Base-by-base conservation (phyloP, 164 flowering plant species). In the Sedum album region DNA sequence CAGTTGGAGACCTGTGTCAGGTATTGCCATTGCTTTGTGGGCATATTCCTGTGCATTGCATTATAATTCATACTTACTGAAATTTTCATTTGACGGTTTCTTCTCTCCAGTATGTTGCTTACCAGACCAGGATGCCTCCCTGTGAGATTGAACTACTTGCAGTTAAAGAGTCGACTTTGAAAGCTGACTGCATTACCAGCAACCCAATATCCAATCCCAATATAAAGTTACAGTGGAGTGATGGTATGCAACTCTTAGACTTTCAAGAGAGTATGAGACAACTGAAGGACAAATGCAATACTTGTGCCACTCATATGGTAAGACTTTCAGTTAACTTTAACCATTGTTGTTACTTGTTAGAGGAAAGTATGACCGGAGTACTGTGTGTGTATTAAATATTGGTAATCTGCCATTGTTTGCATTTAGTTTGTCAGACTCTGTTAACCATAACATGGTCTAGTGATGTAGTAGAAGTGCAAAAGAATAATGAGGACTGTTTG, bases 21-120 rank as follows among this genome's bases (percentile, higher is more conserved):
- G 98, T 93, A 69, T 71, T 68, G 26, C 41, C n/a, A 42, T 77
- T 66, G 65, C 55, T 49, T 15, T 33, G 53, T 26, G 33, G 62
- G 31, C 33, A 17, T 28, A 57, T 57, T 57, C 62, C 17, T 57
- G 35, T 20, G 5, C 13, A 26, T 13, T 57, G 31, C 30, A 15
- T 53, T 13, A 9, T n/a, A 9, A n/a, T n/a, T n/a, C n/a, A n/a
- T n/a, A n/a, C n/a, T n/a, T n/a, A n/a, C n/a, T n/a, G n/a, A n/a
- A n/a, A n/a, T n/a, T n/a, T n/a, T n/a, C 66, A 63, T 44, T n/a
- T 4, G 60, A 28, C 3, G 17, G 44, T 15, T 26, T 60, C 0
- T 67, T 66, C 28, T 62, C 57, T 21, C 21, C 79, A 93, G 96
- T 86, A 81, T 74, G 79, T 90, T 76, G 84, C 98, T 65, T 70